A percentile compares a stretch with the other conserved stretches of the same genome.
phyloP scores from a whole-genome alignment of 345 rosid species.

The Eucalyptus lansdowneana region DNA sequence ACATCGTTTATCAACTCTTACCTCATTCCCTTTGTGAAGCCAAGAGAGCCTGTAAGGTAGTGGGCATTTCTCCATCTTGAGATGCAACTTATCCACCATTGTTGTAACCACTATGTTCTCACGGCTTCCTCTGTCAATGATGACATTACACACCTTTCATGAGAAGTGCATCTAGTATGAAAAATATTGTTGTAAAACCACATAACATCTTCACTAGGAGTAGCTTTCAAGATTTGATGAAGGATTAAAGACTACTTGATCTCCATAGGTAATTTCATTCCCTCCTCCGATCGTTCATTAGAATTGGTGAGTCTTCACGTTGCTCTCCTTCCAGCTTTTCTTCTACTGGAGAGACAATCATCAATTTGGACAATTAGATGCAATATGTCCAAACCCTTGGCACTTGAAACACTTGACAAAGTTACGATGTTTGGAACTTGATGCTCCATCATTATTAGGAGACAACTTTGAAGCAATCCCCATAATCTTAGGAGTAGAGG shows the following conservation, averaged over 20 bases:
- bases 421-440: neutral
- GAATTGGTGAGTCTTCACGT: neutral
- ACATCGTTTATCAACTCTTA: neutral
- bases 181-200: neutral
- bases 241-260: neutral
- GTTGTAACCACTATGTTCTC: neutral
- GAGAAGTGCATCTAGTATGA: neutral
- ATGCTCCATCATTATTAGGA: too few relatives aligned
- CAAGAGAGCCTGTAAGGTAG: neutral
- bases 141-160: neutral
- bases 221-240: neutral
- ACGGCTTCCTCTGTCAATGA: accelerated
- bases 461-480: neutral
- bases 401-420: neutral
- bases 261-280: neutral
- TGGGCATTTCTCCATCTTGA: neutral
- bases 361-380: neutral
- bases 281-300: neutral
- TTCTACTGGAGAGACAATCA: neutral
- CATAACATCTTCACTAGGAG: neutral
- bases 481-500: neutral
- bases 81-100: neutral
- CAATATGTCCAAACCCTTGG: neutral
- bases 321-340: neutral
- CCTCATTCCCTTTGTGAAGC: too few relatives aligned